Evolutionary conservation across 805 yeast genomes (phyloP), one percentile per base, ranked within the genome.

Genomic region (Saturnispora serradocipensis): DNA sequence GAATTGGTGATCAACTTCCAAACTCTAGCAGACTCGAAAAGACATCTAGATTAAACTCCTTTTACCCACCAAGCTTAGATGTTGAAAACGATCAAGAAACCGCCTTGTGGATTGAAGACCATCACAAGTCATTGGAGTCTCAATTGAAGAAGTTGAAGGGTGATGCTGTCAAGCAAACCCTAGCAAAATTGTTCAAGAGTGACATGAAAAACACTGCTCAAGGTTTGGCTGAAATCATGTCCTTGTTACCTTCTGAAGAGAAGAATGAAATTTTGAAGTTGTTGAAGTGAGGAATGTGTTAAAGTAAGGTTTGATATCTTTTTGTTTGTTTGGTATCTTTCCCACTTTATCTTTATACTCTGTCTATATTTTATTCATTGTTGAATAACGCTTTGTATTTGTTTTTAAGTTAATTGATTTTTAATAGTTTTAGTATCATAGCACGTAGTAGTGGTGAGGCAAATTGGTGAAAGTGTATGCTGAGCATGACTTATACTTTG

Each of bases 61-160:
- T 95, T 90, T 84, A 81, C 71, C 88, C 95, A 50, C 69, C 80
- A 10, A 74, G 82, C 43, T 76, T 85, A 54, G 84, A 86, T 60
- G 74, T 73, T 55, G 84, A 82, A 11, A 74, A 85, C 59, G 97
- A 91, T 67, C 75, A 75, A 63, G 85, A 77, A 34, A 91, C 89
- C 56, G 88, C 93, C 54, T 75, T 74, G 54, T 90, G 90, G 89
- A 84, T 88, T 60, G 97, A 88, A 69, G 82, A 80, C 58, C 82
- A 86, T 69, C 89, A 82, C 64, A 72, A 74, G 51, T 65, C 75
- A 52, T 73, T 88, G 54, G 84, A 84, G 54, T 71, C 75, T 47
- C 74, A 73, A 59, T 73, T 86, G 60, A 82, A 76, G 63, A 77
- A 78, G 56, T 73, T 86, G 69, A 83, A 81, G 70, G 68, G 75